Percentiles rank a stretch among this genome's conserved stretches.
These are phyloP conservation scores for Penicillium rolfsii DNA, from an alignment of 2,329 filamentous ascomycete species.

Conservation along the genomic window DNA sequence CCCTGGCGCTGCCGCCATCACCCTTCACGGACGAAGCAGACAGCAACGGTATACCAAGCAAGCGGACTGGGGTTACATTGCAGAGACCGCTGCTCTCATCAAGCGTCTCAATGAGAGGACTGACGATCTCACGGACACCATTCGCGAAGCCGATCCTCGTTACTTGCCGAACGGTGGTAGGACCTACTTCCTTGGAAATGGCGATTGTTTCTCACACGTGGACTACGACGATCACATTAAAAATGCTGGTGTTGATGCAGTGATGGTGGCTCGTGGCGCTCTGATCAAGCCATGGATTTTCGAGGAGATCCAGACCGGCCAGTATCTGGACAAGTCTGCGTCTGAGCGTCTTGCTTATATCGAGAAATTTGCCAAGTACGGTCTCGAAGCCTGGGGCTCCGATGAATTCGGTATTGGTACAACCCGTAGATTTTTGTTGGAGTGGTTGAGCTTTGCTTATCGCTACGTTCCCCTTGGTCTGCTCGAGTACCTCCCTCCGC, in stretches of 20 bases:
- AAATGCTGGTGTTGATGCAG: conserved; percentile 80
- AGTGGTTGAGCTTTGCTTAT: conserved; percentile 93
- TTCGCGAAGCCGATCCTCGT: conserved; percentile 73
- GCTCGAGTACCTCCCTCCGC: conserved; percentile 84
- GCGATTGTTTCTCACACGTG: conserved; percentile 90
- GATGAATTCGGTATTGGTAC: conserved; percentile 92
- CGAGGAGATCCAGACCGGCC: conserved; percentile 87
- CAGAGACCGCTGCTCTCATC: conserved; percentile 83
- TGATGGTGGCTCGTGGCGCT: conserved; percentile 96
- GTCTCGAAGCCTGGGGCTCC: conserved; percentile 91
- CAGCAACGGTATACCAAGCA: conserved; percentile 91
- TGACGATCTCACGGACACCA: conserved; percentile 72
- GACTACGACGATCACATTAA: conserved; percentile 82
- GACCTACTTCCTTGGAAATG: conserved; percentile 93
- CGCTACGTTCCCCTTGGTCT: conserved; percentile 90
- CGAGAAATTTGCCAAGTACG: conserved; percentile 87
- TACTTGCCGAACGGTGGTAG: conserved; percentile 70
- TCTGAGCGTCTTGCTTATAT: conserved; percentile 82
- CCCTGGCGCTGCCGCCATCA: conserved; percentile 90
- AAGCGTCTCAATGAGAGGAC: conserved; percentile 74
- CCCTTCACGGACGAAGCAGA: conserved; percentile 87
- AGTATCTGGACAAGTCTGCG: conserved; percentile 94
- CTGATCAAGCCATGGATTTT: conserved; percentile 98
- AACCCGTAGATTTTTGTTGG: conserved; percentile 87
- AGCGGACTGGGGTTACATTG: conserved; percentile 96